Base-by-base conservation (phyloP, 345 rosid genomes). In the Murraya paniculata region DNA sequence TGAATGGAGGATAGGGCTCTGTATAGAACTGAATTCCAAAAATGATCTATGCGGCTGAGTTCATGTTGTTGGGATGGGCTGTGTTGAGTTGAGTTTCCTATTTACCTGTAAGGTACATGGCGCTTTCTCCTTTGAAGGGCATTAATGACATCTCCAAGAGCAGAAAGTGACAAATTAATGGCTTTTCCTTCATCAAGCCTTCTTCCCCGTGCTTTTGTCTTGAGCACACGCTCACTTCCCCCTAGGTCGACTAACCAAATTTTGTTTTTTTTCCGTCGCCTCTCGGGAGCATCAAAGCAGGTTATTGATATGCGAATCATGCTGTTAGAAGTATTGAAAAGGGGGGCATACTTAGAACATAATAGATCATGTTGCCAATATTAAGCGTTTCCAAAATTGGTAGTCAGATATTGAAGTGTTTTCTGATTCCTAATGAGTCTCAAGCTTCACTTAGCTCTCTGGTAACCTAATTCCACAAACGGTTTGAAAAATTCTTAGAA, bases 111-210 rank as follows among this genome's bases (percentile, higher is more conserved):
- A 75, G 98, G 96, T 79, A 93, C 81, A 78, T 93, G 94, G 64
- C 76, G 27, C 70, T 81, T 93, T 78, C 87, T 89, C 86, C 83
- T 88, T 68, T 93, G 98, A 72, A 93, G 93, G 76, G 93, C 89
- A 76, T 85, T 72, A 33, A 93, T 89, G 77, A 93, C 98, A 87
- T 93, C 92, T 67, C 92, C 94, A 36, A 93, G 90, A 75, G 96
- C 92, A 64, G 93, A 93, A 64, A 91, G 92, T 27, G 98, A 91
- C 86, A 90, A 79, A 82, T 93, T 93, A 59, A 93, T 93, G 41
- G 96, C 96, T 89, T 89, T 91, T 78, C 98, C 98, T 91, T 93
- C 98, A 84, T 91, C 96, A 50, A 93, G 83, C 84, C 98, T 91
- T 84, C 85, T 89, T 55, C 98, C 98, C 81, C 77, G 80, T 79